phyloP scores from a whole-genome alignment of 2,329 filamentous ascomycete species.

The Ascochyta rabiei region DNA sequence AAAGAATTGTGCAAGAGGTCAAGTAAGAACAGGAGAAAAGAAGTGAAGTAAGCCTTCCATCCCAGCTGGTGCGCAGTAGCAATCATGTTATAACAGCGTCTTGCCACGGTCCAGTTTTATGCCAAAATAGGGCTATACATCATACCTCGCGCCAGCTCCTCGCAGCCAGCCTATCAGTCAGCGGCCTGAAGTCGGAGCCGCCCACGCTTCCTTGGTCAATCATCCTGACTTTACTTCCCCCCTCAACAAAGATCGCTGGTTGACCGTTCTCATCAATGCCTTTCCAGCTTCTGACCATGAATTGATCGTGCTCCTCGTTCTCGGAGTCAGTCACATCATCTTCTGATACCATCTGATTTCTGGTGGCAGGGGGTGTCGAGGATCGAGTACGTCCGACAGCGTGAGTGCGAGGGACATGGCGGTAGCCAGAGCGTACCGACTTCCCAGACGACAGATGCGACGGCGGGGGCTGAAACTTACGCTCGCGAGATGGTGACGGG shows the following conservation, averaged over 20 bases:
- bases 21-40: too few relatives aligned
- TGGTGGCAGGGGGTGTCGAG: constrained; percentile 12
- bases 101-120: neutral
- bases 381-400: constrained; percentile 12
- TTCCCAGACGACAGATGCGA: constrained; percentile 14
- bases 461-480: constrained; percentile 1
- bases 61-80: too few relatives aligned
- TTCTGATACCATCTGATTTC: constrained; percentile 20
- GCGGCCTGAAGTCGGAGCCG: constrained; percentile 10
- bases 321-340: constrained; percentile 37
- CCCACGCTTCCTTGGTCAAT: constrained; percentile 7
- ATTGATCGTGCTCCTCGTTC: constrained; percentile 24
- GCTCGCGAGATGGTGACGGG: constrained; percentile 9
- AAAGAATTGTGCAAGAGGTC: too few relatives aligned
- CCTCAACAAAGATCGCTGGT: constrained; percentile 35
- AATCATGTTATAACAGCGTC: neutral
- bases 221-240: constrained; percentile 19
- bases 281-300: constrained; percentile 33
- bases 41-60: too few relatives aligned
- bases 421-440: constrained; percentile 16
- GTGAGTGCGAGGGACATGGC: constrained; percentile 19
- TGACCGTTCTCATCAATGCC: constrained; percentile 39
- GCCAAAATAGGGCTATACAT: neutral
- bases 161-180: constrained; percentile 8
- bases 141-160: constrained; percentile 14